Evolutionary conservation across 768 basidiomycete species (phyloP), one percentile per base, ranked within the genome.

Genomic region (Cyathus striatus): DNA sequence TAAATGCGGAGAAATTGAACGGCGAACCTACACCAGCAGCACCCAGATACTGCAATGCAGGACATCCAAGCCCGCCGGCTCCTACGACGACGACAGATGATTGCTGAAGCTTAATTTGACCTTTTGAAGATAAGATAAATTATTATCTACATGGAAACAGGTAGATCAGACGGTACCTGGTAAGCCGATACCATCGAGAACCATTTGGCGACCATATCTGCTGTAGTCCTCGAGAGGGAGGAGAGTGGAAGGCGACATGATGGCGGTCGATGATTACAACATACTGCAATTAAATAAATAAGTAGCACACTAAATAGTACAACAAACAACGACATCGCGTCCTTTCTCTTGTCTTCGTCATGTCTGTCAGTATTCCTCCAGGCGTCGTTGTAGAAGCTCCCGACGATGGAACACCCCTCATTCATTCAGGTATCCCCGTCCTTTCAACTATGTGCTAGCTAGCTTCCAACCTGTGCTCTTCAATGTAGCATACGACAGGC

Each of bases 131-230:
- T n/a, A n/a, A n/a, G n/a, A n/a, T n/a, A n/a, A n/a, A n/a, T n/a
- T n/a, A n/a, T n/a, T n/a, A n/a, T n/a, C n/a, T n/a, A n/a, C n/a
- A n/a, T n/a, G n/a, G n/a, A n/a, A n/a, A n/a, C n/a, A n/a, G n/a
- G n/a, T n/a, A n/a, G n/a, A n/a, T n/a, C n/a, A n/a, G n/a, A n/a
- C n/a, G n/a, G n/a, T 44, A 86, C 94, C 94, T 64, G 79, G 72
- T 2, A 97, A 71, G 6, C 94, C 94, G 57, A 96, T 85, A 14
- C 82, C 85, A 44, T 90, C 81, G 42, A 96, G 65, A 44, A 97
- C 91, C 93, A 99, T 95, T 59, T 99, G 95, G 42, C 96, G 73
- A 34, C 95, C 93, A 80, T 97, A 98, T 44, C 94, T 76, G 53
- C 72, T 69, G 60, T 95, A 97, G 52, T 97, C 93, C 41, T 75